A percentile compares a stretch with the other conserved stretches of the same genome.
Conservation (phyloP, 768 basidiomycete species). For the Terana coerulea region DNA sequence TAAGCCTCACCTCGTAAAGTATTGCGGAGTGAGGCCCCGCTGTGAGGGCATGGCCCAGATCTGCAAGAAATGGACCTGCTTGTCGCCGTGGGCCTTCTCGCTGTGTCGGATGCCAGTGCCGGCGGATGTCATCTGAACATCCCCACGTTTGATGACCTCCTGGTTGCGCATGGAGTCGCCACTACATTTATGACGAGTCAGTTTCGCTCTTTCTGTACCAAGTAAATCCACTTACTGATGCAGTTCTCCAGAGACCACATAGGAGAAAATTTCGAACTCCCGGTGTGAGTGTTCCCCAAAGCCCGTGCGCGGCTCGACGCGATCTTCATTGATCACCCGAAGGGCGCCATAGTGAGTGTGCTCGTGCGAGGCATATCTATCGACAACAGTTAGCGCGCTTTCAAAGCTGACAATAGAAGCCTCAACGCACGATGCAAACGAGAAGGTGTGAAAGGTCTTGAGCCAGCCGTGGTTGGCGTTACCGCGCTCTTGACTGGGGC, state of each 20-base stretch:
- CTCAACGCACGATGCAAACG: constrained; percentile 59
- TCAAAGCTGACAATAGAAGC: too few species aligned
- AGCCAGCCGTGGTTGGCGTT: constrained; percentile 55
- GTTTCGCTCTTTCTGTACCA: not conserved
- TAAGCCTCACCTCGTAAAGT: constrained; percentile 79
- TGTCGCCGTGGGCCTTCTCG: constrained; percentile 50
- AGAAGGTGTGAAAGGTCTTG: constrained; percentile 67
- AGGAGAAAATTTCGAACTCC: constrained; percentile 91
- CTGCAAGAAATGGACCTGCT: constrained; percentile 58
- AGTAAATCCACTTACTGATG: constrained; percentile 65
- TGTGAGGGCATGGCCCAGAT: constrained; percentile 61
- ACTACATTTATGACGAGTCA: constrained; percentile 43
- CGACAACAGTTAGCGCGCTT: too few species aligned
- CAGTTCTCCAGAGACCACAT: constrained; percentile 73
- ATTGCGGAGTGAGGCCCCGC: constrained; percentile 59
- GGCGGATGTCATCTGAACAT: constrained; percentile 87
- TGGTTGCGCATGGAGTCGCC: constrained; percentile 90
- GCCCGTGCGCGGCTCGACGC: constrained; percentile 70
- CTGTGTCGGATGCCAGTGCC: constrained; percentile 91
- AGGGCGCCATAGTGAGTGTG: constrained; percentile 69
- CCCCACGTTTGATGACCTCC: constrained; percentile 85
- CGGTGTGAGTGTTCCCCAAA: constrained; percentile 84
- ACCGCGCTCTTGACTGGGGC: constrained; percentile 40
- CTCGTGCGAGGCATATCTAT: constrained; percentile 58
- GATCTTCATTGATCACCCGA: constrained; percentile 91